These are phyloP conservation scores for Berkeleyomyces rouxiae DNA, from an alignment of 2,329 filamentous ascomycete genomes.

Conservation along the genomic window DNA sequence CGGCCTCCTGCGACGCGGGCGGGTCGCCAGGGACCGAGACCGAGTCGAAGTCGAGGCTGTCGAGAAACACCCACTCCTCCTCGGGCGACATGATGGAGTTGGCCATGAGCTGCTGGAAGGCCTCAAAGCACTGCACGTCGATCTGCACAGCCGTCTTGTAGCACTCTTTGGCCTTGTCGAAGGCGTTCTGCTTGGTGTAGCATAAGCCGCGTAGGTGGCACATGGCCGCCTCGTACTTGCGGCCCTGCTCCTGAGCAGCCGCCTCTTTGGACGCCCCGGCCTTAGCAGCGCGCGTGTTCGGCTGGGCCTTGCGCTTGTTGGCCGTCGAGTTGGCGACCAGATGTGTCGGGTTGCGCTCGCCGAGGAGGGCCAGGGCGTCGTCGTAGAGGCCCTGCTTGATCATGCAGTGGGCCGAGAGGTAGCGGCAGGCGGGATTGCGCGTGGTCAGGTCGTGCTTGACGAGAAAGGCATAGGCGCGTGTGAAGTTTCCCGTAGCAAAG, in stretches of 20 bases:
- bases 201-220: slow-evolving; percentile 88
- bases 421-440: slow-evolving; percentile 73
- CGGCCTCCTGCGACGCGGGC: slow-evolving; percentile 64
- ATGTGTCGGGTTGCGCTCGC: slow-evolving; percentile 86
- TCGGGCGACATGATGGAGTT: slow-evolving; percentile 81
- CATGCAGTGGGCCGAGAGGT: slow-evolving; percentile 83
- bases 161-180: slow-evolving; percentile 92
- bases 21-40: slow-evolving; percentile 50
- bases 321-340: slow-evolving; percentile 46
- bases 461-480: slow-evolving; percentile 73
- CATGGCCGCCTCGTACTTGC: slow-evolving; percentile 91
- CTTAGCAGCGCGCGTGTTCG: slow-evolving; percentile 29
- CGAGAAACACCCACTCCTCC: slow-evolving; percentile 79
- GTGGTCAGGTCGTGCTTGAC: slow-evolving; percentile 66
- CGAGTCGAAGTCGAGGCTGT: slow-evolving; percentile 78
- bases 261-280: slow-evolving; percentile 2
- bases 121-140: slow-evolving; percentile 95
- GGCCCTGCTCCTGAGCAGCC: slow-evolving; percentile 18
- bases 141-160: slow-evolving; percentile 96
- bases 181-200: slow-evolving; percentile 92
- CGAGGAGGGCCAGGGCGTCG: slow-evolving; percentile 70
- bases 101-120: slow-evolving; percentile 94
- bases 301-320: slow-evolving; percentile 47
- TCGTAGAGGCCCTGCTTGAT: slow-evolving; percentile 85
- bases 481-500: slow-evolving; percentile 90